A percentile compares a stretch with the other conserved stretches of the same genome.
Evolutionary conservation across 2,329 filamentous ascomycete species (phyloP).

Genomic region (Monosporascus sp.): DNA sequence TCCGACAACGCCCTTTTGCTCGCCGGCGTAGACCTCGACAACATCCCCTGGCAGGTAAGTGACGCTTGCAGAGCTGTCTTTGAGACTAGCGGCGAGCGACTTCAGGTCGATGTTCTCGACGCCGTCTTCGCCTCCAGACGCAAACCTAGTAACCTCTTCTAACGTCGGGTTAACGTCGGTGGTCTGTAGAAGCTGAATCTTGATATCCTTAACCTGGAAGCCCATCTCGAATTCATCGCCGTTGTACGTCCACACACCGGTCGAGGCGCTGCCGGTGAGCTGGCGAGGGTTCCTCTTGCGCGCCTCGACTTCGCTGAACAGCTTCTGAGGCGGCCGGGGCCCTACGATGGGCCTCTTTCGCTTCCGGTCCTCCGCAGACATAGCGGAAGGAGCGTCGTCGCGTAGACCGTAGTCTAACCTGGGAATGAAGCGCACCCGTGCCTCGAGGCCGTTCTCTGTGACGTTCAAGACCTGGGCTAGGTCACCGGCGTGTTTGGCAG

Average conservation of each 20-base stretch:
- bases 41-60: constrained; percentile 89
- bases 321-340: constrained; percentile 74
- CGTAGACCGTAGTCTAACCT: constrained; percentile 86
- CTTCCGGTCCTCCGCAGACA: constrained; percentile 56
- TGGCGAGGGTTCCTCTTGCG: constrained; percentile 73
- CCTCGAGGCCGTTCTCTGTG: constrained; percentile 86
- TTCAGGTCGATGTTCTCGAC: constrained; percentile 90
- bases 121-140: constrained; percentile 81
- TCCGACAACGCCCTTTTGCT: constrained; percentile 87
- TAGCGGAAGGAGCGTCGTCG: constrained; percentile 57
- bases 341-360: constrained; percentile 67
- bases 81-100: constrained; percentile 83
- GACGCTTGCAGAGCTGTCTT: constrained; percentile 73
- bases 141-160: constrained; percentile 94
- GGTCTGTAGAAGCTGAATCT: constrained; percentile 77
- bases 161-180: constrained; percentile 89
- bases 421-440: constrained; percentile 81
- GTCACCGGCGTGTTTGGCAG: constrained; percentile 79
- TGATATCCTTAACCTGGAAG: constrained; percentile 90
- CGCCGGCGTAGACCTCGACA: constrained; percentile 94
- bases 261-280: constrained; percentile 64
- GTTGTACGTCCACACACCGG: constrained; percentile 78
- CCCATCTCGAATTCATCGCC: constrained; percentile 88
- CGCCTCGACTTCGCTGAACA: constrained; percentile 91
- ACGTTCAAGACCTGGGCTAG: constrained; percentile 89